phyloP scores from a whole-genome alignment of 108 stramenopile species.

The Parietichytrium sp. region DNA sequence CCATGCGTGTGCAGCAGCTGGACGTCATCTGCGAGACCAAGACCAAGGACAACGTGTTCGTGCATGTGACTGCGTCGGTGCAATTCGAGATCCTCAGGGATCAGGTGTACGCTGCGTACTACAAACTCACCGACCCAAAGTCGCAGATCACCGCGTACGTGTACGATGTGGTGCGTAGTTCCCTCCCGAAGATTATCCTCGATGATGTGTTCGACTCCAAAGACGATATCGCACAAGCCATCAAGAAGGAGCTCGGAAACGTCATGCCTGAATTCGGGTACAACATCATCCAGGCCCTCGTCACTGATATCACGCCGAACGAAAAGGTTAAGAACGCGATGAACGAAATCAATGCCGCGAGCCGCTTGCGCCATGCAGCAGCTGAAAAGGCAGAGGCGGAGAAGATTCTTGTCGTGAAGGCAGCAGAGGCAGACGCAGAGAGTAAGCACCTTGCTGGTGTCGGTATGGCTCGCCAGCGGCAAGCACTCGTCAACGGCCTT shows the following conservation, averaged over 20 bases:
- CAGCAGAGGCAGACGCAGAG: slow-evolving; percentile 89
- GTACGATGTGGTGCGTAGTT: slow-evolving; percentile 67
- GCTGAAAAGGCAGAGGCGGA: slow-evolving; percentile 84
- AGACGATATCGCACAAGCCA: slow-evolving; percentile 73
- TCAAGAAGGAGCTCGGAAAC: slow-evolving; percentile 73
- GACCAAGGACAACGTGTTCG: slow-evolving; percentile 93
- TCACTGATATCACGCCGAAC: slow-evolving; percentile 93
- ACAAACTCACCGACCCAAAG: slow-evolving; percentile 80
- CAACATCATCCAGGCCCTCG: slow-evolving; percentile 78
- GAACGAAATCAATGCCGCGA: slow-evolving; percentile 96
- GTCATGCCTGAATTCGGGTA: slow-evolving; percentile 74
- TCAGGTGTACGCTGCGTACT: slow-evolving; percentile 61
- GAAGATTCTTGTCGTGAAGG: slow-evolving; percentile 82
- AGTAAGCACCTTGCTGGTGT: slow-evolving; percentile 81
- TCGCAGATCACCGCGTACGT: slow-evolving; percentile 85
- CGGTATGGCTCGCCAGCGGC: slow-evolving; percentile 79
- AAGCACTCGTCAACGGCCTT: slow-evolving; percentile 90
- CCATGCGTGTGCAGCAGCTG: slow-evolving; percentile 82
- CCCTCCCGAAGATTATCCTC: slow-evolving; percentile 80
- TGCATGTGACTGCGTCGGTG: no score
- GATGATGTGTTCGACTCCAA: slow-evolving; percentile 75
- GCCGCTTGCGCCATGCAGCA: slow-evolving; percentile 84
- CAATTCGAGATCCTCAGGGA: slow-evolving; percentile 44
- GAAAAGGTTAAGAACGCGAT: slow-evolving; percentile 88
- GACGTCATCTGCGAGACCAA: slow-evolving; percentile 90